Conservation (phyloP, 192 early-diverging fungal genomes). For the Coemansia sp. region DNA sequence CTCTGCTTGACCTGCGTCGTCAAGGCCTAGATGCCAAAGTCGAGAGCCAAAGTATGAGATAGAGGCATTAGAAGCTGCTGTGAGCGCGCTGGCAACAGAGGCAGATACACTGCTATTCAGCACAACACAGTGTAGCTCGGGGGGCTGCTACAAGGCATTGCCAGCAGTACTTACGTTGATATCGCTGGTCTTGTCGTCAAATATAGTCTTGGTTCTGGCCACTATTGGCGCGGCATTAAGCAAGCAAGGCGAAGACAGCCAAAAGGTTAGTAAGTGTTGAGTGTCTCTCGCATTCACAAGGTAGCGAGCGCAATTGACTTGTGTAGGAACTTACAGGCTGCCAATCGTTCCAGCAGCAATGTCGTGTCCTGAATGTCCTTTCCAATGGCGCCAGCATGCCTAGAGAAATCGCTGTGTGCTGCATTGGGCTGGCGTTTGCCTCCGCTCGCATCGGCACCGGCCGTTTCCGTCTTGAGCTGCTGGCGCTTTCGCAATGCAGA, state of each 20-base stretch:
- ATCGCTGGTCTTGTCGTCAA: conserved; percentile 96
- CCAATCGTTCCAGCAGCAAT: conserved; percentile 82
- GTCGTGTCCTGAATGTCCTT: conserved; percentile 87
- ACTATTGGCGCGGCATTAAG: conserved; percentile 52
- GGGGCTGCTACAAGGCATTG: neutral
- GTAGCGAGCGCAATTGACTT: neutral
- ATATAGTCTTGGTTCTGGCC: conserved; percentile 95
- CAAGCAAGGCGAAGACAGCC: neutral
- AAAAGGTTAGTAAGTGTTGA: neutral
- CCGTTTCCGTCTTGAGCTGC: conserved; percentile 26
- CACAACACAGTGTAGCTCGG: neutral
- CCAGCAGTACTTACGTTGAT: conserved; percentile 69
- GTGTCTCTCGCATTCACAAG: neutral
- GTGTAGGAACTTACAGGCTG: conserved; percentile 60
- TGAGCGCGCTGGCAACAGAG: neutral
- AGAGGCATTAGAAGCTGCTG: neutral
- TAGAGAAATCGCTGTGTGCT: conserved; percentile 76
- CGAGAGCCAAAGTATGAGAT: neutral
- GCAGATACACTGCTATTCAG: neutral
- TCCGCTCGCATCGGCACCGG: neutral
- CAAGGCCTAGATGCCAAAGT: conserved; percentile 64
- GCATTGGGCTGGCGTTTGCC: conserved; percentile 29
- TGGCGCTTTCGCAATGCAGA: conserved; percentile 66
- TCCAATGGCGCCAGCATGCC: conserved; percentile 81
- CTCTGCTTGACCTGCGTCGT: conserved; percentile 94